Conservation (phyloP, 108 stramenopile species). For the Aurantiochytrium sp. region DNA sequence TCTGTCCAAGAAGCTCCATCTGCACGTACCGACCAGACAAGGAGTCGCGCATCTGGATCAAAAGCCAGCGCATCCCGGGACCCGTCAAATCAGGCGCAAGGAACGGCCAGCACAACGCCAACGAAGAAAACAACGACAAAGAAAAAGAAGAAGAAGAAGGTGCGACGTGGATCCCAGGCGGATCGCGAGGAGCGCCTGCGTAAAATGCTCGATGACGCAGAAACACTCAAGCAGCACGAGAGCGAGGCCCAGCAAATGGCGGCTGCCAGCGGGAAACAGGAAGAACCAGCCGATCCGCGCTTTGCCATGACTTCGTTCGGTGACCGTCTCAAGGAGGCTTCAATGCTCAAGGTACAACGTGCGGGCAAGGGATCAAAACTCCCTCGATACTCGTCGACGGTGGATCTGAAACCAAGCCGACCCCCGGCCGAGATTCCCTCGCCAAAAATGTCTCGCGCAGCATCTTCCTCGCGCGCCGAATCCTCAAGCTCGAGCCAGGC, state of each 20-base stretch:
- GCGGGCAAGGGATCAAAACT: background rate
- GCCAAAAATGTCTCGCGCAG: background rate
- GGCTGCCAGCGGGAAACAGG: too few relatives aligned
- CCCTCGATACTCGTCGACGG: background rate
- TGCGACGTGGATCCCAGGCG: background rate
- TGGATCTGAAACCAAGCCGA: background rate
- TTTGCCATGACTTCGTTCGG: background rate
- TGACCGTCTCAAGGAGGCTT: background rate
- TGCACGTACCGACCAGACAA: too few relatives aligned
- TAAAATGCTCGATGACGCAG: background rate
- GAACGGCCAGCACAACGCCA: background rate
- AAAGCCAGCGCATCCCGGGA: too few relatives aligned
- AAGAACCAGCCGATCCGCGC: background rate
- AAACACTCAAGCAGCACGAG: background rate
- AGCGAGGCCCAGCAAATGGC: background rate
- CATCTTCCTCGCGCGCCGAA: background rate
- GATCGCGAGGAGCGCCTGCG: background rate
- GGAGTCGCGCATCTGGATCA: too few relatives aligned
- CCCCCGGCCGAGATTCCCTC: background rate
- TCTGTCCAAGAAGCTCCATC: too few relatives aligned
- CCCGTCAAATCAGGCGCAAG: too few relatives aligned
- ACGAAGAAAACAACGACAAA: background rate
- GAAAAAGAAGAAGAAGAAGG: background rate
- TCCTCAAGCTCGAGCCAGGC: background rate
- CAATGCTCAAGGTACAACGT: background rate